Percentiles rank a stretch among this genome's conserved stretches.
phyloP scores from a whole-genome alignment of 1,284 basidiomycete genomes.

The Testicularia cyperi region DNA sequence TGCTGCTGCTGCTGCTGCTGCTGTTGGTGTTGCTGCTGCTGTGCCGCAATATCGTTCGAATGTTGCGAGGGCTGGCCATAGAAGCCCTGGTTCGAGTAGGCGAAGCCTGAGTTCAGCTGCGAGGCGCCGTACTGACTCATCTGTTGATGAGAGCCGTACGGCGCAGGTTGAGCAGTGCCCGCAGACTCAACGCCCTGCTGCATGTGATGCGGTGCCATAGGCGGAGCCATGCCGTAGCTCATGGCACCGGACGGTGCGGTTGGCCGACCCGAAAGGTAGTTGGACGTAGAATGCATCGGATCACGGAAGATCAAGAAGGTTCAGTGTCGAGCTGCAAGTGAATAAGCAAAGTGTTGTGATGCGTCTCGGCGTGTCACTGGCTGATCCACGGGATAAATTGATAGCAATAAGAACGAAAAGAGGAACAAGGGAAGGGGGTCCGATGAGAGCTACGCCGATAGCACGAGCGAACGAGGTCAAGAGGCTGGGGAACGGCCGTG shows the following conservation, averaged over 20 bases:
- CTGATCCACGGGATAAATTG: too few relatives aligned
- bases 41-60: slow-evolving; percentile 14
- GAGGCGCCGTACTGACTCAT: slow-evolving; percentile 32
- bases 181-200: slow-evolving; percentile 17
- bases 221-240: slow-evolving; percentile 39
- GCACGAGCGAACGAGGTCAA: too few relatives aligned
- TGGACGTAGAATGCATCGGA: slow-evolving; percentile 1
- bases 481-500: too few relatives aligned
- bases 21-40: slow-evolving; percentile 13
- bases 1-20: slow-evolving; percentile 1
- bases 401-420: too few relatives aligned
- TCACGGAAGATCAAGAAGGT: too few relatives aligned
- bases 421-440: too few relatives aligned
- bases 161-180: slow-evolving; percentile 12
- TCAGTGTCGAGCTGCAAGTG: too few relatives aligned
- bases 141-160: slow-evolving; percentile 21
- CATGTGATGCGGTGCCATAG: slow-evolving; percentile 33
- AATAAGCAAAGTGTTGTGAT: too few relatives aligned
- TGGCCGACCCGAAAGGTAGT: slow-evolving; percentile 16
- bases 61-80: slow-evolving; percentile 32
- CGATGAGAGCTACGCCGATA: too few relatives aligned
- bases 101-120: slow-evolving; percentile 21
- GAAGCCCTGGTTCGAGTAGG: slow-evolving; percentile 24
- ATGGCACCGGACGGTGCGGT: slow-evolving; percentile 10
- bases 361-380: too few relatives aligned